These are phyloP conservation scores for Afroboletus lepidellus DNA, from an alignment of 1,284 basidiomycete genomes.

Conservation along the genomic window DNA sequence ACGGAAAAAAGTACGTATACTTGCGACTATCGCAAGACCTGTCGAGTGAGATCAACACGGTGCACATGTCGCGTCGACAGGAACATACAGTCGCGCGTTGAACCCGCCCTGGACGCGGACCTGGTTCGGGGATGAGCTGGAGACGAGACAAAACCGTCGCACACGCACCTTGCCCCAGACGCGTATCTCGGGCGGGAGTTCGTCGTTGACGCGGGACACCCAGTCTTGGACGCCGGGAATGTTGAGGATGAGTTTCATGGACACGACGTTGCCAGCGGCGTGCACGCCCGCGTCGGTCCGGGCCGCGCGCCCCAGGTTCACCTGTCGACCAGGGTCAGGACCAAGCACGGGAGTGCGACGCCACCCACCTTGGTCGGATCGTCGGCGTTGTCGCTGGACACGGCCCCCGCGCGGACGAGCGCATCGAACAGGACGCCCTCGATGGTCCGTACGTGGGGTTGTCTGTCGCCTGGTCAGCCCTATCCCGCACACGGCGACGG, in stretches of 20 bases:
- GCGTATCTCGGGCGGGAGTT: constrained; percentile 89
- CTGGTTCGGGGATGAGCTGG: constrained; percentile 31
- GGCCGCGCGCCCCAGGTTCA: constrained; percentile 85
- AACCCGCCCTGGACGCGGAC: constrained; percentile 88
- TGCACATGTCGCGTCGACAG: not conserved
- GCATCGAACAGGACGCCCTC: constrained; percentile 91
- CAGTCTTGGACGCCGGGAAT: constrained; percentile 74
- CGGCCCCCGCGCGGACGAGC: constrained; percentile 85
- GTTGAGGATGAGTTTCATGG: constrained; percentile 83
- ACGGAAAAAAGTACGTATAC: constrained; percentile 97
- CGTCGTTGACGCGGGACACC: constrained; percentile 77
- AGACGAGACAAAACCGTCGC: not conserved
- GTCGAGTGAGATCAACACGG: constrained; percentile 14
- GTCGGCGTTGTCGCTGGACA: constrained; percentile 90
- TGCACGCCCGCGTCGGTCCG: constrained; percentile 98
- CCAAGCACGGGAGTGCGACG: not conserved
- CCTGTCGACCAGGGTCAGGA: constrained; percentile 42
- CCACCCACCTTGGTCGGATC: constrained; percentile 83
- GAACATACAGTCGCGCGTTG: constrained; percentile 74
- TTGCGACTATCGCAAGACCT: constrained; percentile 91
- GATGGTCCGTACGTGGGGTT: constrained; percentile 73
- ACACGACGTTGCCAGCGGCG: constrained; percentile 92
- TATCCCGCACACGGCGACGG: not conserved
- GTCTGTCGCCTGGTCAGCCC: constrained; percentile 31
- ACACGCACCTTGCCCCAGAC: constrained; percentile 82